Percentiles rank a stretch among this genome's conserved stretches.
Conservation (phyloP, 2,329 filamentous ascomycete species). For the Ophiocordyceps australis region DNA sequence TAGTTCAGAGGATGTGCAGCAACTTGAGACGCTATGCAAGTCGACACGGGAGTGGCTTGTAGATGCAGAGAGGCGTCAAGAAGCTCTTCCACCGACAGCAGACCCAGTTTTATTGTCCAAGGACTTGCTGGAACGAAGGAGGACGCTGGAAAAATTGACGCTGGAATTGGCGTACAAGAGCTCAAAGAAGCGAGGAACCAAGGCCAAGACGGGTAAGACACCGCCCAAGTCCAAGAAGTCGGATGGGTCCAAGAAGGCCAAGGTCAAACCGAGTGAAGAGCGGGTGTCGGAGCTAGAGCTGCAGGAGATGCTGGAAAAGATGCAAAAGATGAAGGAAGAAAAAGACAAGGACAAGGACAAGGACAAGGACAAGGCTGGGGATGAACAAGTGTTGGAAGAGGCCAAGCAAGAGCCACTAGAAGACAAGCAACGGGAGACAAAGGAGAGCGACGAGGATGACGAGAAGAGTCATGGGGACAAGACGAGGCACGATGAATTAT, state of each 20-base stretch:
- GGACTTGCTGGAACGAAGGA: slow-evolving; percentile 51
- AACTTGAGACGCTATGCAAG: slow-evolving; percentile 43
- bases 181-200: slow-evolving; percentile 16
- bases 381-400: slow-evolving; percentile 7
- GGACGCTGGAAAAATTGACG: slow-evolving; percentile 52
- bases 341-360: slow-evolving; percentile 9
- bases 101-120: slow-evolving; percentile 58
- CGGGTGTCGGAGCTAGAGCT: slow-evolving; percentile 25
- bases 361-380: slow-evolving; percentile 9
- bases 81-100: slow-evolving; percentile 47
- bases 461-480: slow-evolving; percentile 8
- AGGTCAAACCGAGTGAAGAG: too few relatives aligned
- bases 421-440: slow-evolving; percentile 1
- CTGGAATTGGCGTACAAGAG: slow-evolving; percentile 49
- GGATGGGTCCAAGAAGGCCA: too few relatives aligned
- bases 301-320: slow-evolving; percentile 26
- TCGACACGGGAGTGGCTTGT: slow-evolving; percentile 57
- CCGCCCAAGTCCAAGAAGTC: too few relatives aligned
- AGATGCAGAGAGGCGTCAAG: slow-evolving; percentile 51
- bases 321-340: slow-evolving; percentile 12
- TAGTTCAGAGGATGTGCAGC: slow-evolving; percentile 50
- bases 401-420: slow-evolving; percentile 2
- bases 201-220: slow-evolving; percentile 21
- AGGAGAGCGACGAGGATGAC: slow-evolving; percentile 11
- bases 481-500: slow-evolving; percentile 16